Evolutionary conservation across 441 rosid genomes (phyloP), one percentile per base, ranked within the genome.

Genomic region (Arabidopsis lyrata): DNA sequence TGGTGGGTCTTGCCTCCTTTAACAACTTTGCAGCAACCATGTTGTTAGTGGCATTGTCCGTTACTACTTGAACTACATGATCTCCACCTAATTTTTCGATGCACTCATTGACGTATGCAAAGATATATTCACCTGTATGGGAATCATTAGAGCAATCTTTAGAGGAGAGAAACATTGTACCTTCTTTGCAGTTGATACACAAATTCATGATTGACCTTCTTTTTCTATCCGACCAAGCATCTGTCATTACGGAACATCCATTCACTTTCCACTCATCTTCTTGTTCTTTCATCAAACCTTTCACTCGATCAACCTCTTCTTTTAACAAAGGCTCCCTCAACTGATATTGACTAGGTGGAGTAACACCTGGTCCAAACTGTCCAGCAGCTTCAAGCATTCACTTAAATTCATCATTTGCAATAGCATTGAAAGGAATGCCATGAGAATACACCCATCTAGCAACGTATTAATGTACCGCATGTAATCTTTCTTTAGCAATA

Each of bases 341-440:
- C 3, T 59, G 48, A 20, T 59, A 18, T 18, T 59, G 48, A 20
- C 64, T 59, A 36, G 64, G 64, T 13, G 48, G 48, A 38, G 48
- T 59, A 18, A 59, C 47, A 16, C 49, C 32, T 0, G 42, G 64
- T 56, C 27, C 34, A 42, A 56, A 41, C 14, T 56, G 14, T 36
- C 64, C 16, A 18, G 47, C 31, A 38, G 48, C 48, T 10, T 59
- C 64, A 36, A 59, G 47, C 64, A 59, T 59, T 20, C 29, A 20
- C 31, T 59, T 59, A 38, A 59, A 38, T 1, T 36, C 64, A 59
- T 59, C 48, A 59, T 11, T 20, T 2, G n/a, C 64, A 38, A 12
- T 59, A n/a, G 32, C 31, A 59, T 38, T 38, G 12, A 38, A 59
- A 59, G 32, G 18, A 12, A 18, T 18, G 5, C 32, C 48, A 10